Base-by-base conservation (phyloP, 345 rosid genomes). In the Anastatica hierochuntica region DNA sequence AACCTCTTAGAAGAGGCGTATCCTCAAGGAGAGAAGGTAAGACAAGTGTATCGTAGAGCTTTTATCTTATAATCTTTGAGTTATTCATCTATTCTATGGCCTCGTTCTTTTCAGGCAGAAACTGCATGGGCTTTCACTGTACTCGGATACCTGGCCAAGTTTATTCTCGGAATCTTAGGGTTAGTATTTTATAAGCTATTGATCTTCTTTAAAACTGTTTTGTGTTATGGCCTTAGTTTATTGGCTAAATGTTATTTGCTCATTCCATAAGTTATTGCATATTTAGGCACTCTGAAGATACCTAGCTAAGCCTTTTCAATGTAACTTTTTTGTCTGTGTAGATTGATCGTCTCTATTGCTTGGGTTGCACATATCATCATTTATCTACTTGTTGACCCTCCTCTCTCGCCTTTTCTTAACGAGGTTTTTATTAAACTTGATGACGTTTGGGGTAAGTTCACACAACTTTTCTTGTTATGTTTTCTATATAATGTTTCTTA, bases 351-450 rank as follows among this genome's bases (percentile, higher is more conserved):
- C 70, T 94, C 95, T 3, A 77, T 94, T 67, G 96, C 99, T 58
- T 94, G 99, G 97, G 53, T 85, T 66, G 95, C 81, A 72, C 99
- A 94, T 67, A 94, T 88, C 51, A 64, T 88, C 66, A 80, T 88
- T 48, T 88, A 94, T 68, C 75, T 88, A 38, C 73, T 88, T 69
- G 68, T 88, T 40, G 77, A 74, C 38, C 97, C 95, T 5, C 99
- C 99, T 41, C 92, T 88, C 49, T 79, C 88, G 58, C 79, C 99
- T 59, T 85, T 94, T 68, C 72, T 83, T 57, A 94, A 94, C 34
- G 97, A 82, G 75, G 92, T 94, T 77, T 94, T 88, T 72, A 83
- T 94, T 76, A 88, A 94, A 77, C 82, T 88, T 82, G 99, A 94
- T 69, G 79, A 77, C 61, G 43, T 83, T 6, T 94, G 97, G 99